Evolutionary conservation across 2,329 filamentous ascomycete genomes (phyloP), one percentile per base, ranked within the genome.

Genomic region (Rutstroemia sp.): DNA sequence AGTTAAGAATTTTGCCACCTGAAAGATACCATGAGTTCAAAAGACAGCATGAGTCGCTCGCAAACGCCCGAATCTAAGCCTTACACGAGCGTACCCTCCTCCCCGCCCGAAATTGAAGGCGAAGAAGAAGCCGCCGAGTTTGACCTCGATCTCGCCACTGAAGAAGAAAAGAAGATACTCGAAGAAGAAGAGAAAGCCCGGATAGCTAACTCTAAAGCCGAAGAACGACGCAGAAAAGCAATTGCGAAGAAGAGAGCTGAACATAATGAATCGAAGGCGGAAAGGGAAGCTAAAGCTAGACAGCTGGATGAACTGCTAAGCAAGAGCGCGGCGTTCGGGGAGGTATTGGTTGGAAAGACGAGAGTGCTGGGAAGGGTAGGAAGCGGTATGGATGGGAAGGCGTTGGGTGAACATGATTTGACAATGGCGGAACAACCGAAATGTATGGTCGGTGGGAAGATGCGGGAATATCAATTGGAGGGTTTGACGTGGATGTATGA

Each of bases 401-500:
- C 78, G 0, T 70, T 86, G 0, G 80, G 81, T 5, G 81, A 84
- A 59, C 82, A 84, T 54, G 79, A 91, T 54, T 72, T 96, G 16
- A 79, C 84, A 56, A 89, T 95, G 69, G 92, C 92, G 0, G 79
- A 87, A 60, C 94, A 99, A 68, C 94, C 94, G 0, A 84, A 86
- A 61, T 83, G 91, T 57, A 84, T 99, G 64, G 84, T 86, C 0
- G 90, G 90, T 5, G 94, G 94, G 1, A 87, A 85, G 4, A 97
- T 99, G 92, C 80, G 92, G 17, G 87, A 89, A 60, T 99, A 99
- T 68, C 94, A 99, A 65, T 75, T 99, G 0, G 92, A 97, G 69
- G 94, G 94, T 0, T 72, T 99, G 1, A 95, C 95, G 0, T 99
- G 94, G 94, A 86, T 99, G 76, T 95, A 64, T 71, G 75, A 56